Evolutionary conservation across 1,284 basidiomycete genomes (phyloP).

Genomic region (Schizophyllum commune): DNA sequence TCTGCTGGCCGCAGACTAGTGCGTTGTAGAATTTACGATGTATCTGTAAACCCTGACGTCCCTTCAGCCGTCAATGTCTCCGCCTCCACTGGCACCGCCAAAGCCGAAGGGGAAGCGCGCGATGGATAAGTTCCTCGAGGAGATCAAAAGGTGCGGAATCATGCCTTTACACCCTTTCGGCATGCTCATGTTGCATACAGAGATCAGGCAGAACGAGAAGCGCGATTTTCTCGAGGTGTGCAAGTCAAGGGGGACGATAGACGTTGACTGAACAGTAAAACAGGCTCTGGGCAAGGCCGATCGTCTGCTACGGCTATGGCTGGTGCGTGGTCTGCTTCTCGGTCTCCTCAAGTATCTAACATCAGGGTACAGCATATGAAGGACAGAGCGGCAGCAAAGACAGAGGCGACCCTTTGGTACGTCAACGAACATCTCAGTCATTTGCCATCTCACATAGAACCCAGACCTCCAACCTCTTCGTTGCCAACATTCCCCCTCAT

Average conservation of each 20-base stretch:
- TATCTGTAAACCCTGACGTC: background rate
- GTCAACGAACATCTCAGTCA: conserved; percentile 6
- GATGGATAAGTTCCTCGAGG: conserved; percentile 90
- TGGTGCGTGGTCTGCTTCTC: conserved; percentile 34
- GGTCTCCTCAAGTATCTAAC: background rate
- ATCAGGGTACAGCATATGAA: conserved; percentile 55
- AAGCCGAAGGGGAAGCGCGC: conserved; percentile 85
- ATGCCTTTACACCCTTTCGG: conserved; percentile 2
- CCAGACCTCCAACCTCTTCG: conserved; percentile 91
- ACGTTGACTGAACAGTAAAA: background rate
- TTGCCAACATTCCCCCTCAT: conserved; percentile 81
- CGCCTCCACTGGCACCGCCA: conserved; percentile 32
- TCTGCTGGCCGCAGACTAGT: conserved; percentile 1
- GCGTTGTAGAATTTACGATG: background rate
- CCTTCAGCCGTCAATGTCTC: conserved; percentile 41
- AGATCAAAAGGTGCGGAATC: conserved; percentile 74
- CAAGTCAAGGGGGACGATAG: background rate
- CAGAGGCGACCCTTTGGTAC: conserved; percentile 72
- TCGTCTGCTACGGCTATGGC: conserved; percentile 80
- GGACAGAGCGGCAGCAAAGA: conserved; percentile 86
- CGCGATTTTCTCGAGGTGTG: conserved; percentile 70
- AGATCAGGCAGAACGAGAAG: conserved; percentile 87
- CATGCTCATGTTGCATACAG: conserved; percentile 31
- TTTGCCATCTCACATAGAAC: background rate
- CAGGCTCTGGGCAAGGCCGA: conserved; percentile 43